Base-by-base conservation (phyloP, 2,329 filamentous ascomycete genomes). In the Raffaelea arxii region DNA sequence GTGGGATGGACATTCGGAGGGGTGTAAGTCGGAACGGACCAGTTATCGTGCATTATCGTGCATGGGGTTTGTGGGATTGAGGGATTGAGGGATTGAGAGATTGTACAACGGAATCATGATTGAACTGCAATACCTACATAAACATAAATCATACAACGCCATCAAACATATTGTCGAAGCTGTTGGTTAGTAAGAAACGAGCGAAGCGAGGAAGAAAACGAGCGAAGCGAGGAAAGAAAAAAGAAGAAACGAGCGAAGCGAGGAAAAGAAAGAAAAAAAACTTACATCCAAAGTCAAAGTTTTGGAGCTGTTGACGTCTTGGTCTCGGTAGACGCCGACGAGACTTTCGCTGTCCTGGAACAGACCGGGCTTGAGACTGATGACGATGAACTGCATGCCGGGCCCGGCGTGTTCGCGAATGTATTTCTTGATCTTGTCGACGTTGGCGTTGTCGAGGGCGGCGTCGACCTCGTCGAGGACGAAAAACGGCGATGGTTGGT, bases 371-470 rank as follows among this genome's bases (percentile, higher is more conserved):
- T 98, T 98, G 62, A 98, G 75, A 68, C 82, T 89, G 64, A 98
- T 98, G 55, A 98, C 92, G 51, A 98, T 94, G 57, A 98, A 98
- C 64, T 98, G 92, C 89, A 97, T 97, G 14, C 94, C 94, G 2
- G 92, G 92, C 1, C 88, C 87, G 1, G 90, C 86, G 65, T 98
- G 90, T 59, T 94, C 88, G 32, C 84, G 80, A 51, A 98, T 94
- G 60, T 98, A 98, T 64, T 92, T 92, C 54, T 91, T 92, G 65
- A 98, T 90, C 62, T 94, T 89, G 56, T 88, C 84, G 6, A 97
- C 92, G 58, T 98, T 98, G 50, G 91, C 89, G 59, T 96, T 95
- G 62, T 98, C 92, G n/a, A 98, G 77, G 36, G 92, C 94, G 10
- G 92, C 94, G 62, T 98, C 92, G 14, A 98, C 91, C 67, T 98